A percentile compares a stretch with the other conserved stretches of the same genome.
Evolutionary conservation across 1,284 basidiomycete species (phyloP).

Genomic region (Grifola frondosa): DNA sequence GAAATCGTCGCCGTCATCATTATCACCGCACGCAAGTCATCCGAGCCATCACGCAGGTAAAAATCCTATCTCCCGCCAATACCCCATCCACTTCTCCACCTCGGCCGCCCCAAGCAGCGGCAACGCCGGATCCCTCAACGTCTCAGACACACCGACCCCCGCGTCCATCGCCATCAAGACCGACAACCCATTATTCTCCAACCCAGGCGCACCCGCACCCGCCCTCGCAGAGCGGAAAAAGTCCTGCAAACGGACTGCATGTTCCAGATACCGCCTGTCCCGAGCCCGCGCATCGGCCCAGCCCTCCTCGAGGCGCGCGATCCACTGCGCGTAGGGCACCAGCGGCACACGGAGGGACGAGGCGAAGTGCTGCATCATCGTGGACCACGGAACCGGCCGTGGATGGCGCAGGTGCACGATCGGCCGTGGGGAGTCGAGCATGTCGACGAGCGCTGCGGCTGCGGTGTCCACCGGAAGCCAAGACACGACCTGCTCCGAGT

Average conservation of each 20-base stretch:
- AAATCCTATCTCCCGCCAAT: slow-evolving; percentile 8
- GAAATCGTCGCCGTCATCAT: too few relatives aligned
- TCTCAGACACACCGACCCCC: slow-evolving; percentile 1
- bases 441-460: slow-evolving; percentile 23
- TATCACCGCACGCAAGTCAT: too few relatives aligned
- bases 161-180: not conserved
- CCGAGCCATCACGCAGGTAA: too few relatives aligned
- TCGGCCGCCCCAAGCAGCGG: slow-evolving; percentile 1
- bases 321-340: slow-evolving; percentile 18
- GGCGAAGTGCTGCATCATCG: slow-evolving; percentile 12
- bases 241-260: slow-evolving; percentile 5
- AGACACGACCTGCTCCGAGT: slow-evolving; percentile 17
- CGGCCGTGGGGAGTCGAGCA: slow-evolving; percentile 9
- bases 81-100: slow-evolving; percentile 9
- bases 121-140: slow-evolving; percentile 1
- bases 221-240: slow-evolving; percentile 1
- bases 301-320: slow-evolving; percentile 9
- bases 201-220: too few relatives aligned
- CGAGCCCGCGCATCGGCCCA: not conserved
- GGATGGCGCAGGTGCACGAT: slow-evolving; percentile 28
- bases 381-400: slow-evolving; percentile 9
- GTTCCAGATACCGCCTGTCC: not conserved
- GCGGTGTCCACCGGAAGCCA: slow-evolving; percentile 28
- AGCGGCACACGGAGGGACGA: slow-evolving; percentile 11
- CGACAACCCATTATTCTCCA: slow-evolving; percentile 3